phyloP scores from a whole-genome alignment of 2,329 filamentous ascomycete genomes.

The Microdochium trichocladiopsis region DNA sequence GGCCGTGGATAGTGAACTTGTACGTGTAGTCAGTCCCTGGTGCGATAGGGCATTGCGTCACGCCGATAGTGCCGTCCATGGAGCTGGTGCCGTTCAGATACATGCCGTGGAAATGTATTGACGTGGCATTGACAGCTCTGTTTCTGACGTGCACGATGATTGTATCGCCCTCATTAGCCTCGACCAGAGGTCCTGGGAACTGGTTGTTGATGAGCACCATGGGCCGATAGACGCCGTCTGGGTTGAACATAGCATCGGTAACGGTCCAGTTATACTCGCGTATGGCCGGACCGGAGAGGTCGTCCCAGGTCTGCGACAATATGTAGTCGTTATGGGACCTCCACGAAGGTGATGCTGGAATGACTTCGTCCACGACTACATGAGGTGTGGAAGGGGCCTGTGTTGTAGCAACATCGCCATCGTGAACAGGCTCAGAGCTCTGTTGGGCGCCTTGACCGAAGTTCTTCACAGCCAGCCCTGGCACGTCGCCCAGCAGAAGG shows the following conservation, averaged over 20 bases:
- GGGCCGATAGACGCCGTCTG: slow-evolving; percentile 48
- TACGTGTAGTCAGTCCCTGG: slow-evolving; percentile 59
- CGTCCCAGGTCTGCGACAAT: slow-evolving; percentile 50
- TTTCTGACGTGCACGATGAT: slow-evolving; percentile 65
- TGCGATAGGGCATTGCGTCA: slow-evolving; percentile 61
- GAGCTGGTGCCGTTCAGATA: slow-evolving; percentile 69
- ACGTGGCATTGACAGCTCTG: slow-evolving; percentile 56
- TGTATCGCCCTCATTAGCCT: slow-evolving; percentile 67
- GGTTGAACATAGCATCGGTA: slow-evolving; percentile 48
- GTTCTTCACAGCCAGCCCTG: neutral
- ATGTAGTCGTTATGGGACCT: slow-evolving; percentile 40
- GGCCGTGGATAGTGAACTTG: slow-evolving; percentile 52
- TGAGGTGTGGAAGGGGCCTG: neutral
- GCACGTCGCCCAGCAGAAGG: neutral
- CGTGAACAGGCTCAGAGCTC: neutral
- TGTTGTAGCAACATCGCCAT: neutral
- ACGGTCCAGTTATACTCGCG: slow-evolving; percentile 57
- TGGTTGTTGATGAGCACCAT: slow-evolving; percentile 68
- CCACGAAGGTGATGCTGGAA: neutral
- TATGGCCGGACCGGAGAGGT: slow-evolving; percentile 35
- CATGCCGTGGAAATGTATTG: slow-evolving; percentile 71
- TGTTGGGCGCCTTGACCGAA: neutral
- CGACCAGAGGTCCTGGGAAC: slow-evolving; percentile 67
- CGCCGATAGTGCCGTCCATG: slow-evolving; percentile 65
- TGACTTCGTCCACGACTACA: neutral